These are phyloP conservation scores for Davidsoniella virescens DNA, from an alignment of 2,329 filamentous ascomycete species.

Conservation along the genomic window DNA sequence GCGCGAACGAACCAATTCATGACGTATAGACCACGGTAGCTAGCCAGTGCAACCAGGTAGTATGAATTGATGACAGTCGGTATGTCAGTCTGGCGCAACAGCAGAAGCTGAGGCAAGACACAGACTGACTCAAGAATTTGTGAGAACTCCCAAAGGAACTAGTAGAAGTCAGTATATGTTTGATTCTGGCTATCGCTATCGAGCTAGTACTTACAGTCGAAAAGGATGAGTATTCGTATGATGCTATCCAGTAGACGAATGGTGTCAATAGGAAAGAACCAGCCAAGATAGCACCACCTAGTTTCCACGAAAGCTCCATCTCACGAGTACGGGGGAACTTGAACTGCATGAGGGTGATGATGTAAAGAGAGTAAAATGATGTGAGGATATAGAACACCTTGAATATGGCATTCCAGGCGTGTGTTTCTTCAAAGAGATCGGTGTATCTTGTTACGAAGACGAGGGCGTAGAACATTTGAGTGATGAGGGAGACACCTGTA, in stretches of 20 bases:
- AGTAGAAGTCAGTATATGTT: conserved; percentile 1
- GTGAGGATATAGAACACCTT: conserved; percentile 80
- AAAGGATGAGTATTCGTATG: conserved; percentile 19
- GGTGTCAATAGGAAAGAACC: conserved; percentile 54
- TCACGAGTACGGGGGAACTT: conserved; percentile 78
- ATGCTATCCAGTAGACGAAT: conserved; percentile 28
- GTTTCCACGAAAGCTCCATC: conserved; percentile 82
- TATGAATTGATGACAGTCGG: conserved; percentile 95
- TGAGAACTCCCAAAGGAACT: conserved; percentile 79
- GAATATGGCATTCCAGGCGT: conserved; percentile 58
- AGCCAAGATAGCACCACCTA: conserved; percentile 53
- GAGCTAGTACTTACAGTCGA: conserved; percentile 27
- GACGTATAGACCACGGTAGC: conserved; percentile 78
- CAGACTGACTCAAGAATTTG: conserved; percentile 84
- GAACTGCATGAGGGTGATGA: conserved; percentile 73
- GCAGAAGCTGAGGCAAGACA: conserved; percentile 76
- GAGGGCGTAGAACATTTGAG: conserved; percentile 68
- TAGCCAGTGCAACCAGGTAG: conserved; percentile 75
- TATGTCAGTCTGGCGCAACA: conserved; percentile 85
- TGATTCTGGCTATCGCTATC: not conserved
- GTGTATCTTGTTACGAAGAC: conserved; percentile 82
- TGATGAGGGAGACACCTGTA: conserved; percentile 78
- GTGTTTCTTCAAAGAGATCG: conserved; percentile 50
- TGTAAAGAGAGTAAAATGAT: conserved; percentile 78
- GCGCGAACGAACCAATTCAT: conserved; percentile 74